Evolutionary conservation across 1,139 yeast species (phyloP).

Genomic region (Yamadazyma pseudoaaseri): DNA sequence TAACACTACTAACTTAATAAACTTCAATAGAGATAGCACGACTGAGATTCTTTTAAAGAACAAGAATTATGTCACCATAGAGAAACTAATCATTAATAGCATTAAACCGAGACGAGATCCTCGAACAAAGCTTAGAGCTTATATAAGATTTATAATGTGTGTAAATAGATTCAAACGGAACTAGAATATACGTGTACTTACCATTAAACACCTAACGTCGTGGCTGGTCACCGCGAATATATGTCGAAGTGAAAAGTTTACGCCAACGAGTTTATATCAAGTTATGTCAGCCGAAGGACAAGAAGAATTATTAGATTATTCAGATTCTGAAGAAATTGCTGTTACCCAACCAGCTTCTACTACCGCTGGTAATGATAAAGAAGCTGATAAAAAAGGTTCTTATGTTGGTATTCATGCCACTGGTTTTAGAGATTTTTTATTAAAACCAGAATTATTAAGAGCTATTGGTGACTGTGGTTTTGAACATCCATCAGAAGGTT

Average conservation of each 20-base stretch:
- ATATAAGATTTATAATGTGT: conserved; percentile 10
- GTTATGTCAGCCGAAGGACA: conserved; percentile 88
- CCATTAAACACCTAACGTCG: background rate
- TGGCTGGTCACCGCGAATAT: conserved; percentile 1
- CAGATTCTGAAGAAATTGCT: conserved; percentile 95
- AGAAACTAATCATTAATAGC: conserved; percentile 6
- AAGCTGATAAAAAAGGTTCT: conserved; percentile 89
- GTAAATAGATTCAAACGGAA: conserved; percentile 9
- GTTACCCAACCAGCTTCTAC: conserved; percentile 62
- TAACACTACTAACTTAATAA: conserved; percentile 7
- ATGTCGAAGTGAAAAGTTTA: conserved; percentile 5
- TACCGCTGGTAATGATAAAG: conserved; percentile 46
- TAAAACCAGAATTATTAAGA: conserved; percentile 94
- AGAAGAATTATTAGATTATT: conserved; percentile 98
- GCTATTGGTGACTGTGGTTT: conserved; percentile 99
- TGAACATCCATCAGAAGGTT: conserved; percentile 99
- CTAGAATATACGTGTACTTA: background rate
- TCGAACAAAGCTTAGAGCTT: conserved; percentile 6
- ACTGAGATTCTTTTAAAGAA: conserved; percentile 6
- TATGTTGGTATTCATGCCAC: conserved; percentile 98
- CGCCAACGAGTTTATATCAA: conserved; percentile 2
- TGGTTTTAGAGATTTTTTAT: conserved; percentile 95
- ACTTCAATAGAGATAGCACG: conserved; percentile 6
- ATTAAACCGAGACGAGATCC: conserved; percentile 6
- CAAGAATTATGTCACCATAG: conserved; percentile 6